These are phyloP conservation scores for Hirschioporus abietinus DNA, from an alignment of 768 basidiomycete genomes.

Conservation along the genomic window DNA sequence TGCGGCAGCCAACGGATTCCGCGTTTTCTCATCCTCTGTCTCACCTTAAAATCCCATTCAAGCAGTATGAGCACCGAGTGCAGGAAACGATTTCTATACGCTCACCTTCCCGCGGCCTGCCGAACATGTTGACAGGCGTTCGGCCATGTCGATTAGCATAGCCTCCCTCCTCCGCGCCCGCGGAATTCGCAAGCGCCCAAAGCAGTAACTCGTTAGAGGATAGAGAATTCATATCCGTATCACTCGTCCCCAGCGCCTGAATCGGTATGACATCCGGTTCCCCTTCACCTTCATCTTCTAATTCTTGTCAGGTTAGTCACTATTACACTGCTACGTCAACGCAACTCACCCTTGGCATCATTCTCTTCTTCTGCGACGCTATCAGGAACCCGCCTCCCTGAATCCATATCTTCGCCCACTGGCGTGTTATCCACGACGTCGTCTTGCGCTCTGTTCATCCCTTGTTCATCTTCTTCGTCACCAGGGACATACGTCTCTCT, in stretches of 20 bases:
- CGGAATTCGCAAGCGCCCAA: slow-evolving; percentile 24
- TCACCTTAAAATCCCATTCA: too few species aligned
- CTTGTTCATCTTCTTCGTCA: slow-evolving; percentile 9
- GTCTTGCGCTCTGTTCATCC: neutral
- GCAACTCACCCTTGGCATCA: neutral
- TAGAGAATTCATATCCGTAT: slow-evolving; percentile 24
- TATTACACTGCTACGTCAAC: neutral
- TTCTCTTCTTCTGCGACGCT: neutral
- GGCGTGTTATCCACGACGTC: slow-evolving; percentile 4
- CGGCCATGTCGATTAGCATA: slow-evolving; percentile 23
- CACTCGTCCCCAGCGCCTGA: slow-evolving; percentile 19
- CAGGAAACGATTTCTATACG: too few species aligned
- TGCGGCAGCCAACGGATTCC: slow-evolving; percentile 7
- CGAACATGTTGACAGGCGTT: slow-evolving; percentile 19
- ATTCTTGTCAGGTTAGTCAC: too few species aligned
- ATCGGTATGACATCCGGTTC: slow-evolving; percentile 24
- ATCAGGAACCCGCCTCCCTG: neutral
- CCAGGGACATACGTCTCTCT: slow-evolving; percentile 25
- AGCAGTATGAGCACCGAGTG: too few species aligned
- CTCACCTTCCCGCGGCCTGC: slow-evolving; percentile 17
- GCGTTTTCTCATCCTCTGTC: neutral
- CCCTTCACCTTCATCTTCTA: slow-evolving; percentile 2
- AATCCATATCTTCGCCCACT: neutral
- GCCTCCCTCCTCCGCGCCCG: slow-evolving; percentile 16
- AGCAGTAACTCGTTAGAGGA: slow-evolving; percentile 19